These are phyloP conservation scores for Annulohypoxylon stygium DNA, from an alignment of 495 filamentous ascomycete species.

Conservation along the genomic window DNA sequence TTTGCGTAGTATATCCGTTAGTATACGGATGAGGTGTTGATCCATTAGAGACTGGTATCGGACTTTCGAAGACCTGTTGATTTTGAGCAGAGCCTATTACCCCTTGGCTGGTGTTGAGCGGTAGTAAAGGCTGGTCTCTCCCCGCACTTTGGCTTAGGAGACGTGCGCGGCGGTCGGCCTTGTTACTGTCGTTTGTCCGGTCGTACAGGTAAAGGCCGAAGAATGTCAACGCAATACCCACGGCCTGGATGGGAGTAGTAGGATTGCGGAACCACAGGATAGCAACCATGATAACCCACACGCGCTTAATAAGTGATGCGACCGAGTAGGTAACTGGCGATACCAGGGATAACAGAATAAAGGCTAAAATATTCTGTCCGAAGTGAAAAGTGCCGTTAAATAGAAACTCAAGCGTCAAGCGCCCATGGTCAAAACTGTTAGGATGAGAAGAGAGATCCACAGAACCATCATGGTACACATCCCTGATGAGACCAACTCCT, in stretches of 20 bases:
- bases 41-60: slow-evolving; percentile 44
- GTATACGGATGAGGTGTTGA: slow-evolving; percentile 48
- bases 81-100: slow-evolving; percentile 33
- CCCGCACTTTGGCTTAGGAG: slow-evolving; percentile 59
- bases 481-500: slow-evolving; percentile 78
- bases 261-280: slow-evolving; percentile 95
- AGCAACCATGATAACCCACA: slow-evolving; percentile 95
- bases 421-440: slow-evolving; percentile 81
- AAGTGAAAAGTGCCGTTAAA: slow-evolving; percentile 99
- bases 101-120: slow-evolving; percentile 64
- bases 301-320: slow-evolving; percentile 92
- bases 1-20: slow-evolving; percentile 52
- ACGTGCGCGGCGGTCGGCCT: slow-evolving; percentile 78
- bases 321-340: slow-evolving; percentile 98
- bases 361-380: slow-evolving; percentile 94
- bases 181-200: slow-evolving; percentile 85
- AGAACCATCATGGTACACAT: slow-evolving; percentile 77
- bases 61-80: slow-evolving; percentile 53
- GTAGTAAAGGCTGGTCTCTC: slow-evolving; percentile 72
- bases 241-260: slow-evolving; percentile 83
- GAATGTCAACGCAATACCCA: slow-evolving; percentile 90
- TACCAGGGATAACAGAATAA: slow-evolving; percentile 89
- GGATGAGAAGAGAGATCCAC: slow-evolving; percentile 71
- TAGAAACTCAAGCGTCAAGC: slow-evolving; percentile 83
- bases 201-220: slow-evolving; percentile 96